These are phyloP conservation scores for Rhodotorula glutinis DNA, from an alignment of 1,284 basidiomycete genomes.

Conservation along the genomic window DNA sequence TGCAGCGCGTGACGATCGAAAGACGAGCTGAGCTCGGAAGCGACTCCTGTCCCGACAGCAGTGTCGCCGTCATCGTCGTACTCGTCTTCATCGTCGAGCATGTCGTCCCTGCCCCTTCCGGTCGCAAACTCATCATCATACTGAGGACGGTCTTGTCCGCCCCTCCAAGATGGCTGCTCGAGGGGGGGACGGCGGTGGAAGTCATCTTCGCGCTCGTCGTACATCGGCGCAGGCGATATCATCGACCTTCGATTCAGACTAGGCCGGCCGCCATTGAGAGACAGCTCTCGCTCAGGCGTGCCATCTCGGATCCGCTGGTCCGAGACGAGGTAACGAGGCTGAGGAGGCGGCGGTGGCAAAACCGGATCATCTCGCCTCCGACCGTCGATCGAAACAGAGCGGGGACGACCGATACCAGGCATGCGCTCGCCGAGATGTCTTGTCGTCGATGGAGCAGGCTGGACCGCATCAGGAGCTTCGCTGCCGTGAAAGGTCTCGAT, in stretches of 20 bases:
- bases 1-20: neutral
- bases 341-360: neutral
- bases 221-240: neutral
- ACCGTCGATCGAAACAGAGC: constrained; percentile 4
- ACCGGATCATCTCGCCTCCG: neutral
- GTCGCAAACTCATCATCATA: no score
- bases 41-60: constrained; percentile 29
- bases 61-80: neutral
- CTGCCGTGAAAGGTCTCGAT: constrained; percentile 25
- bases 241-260: neutral
- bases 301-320: neutral
- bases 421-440: neutral
- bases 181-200: neutral
- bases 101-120: neutral
- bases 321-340: neutral
- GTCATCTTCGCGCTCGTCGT: neutral
- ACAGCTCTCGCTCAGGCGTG: neutral
- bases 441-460: constrained; percentile 10
- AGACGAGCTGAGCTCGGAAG: constrained; percentile 16
- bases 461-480: constrained; percentile 23
- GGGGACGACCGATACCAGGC: neutral
- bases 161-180: neutral
- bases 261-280: neutral
- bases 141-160: neutral
- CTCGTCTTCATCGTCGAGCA: neutral